Conservation (phyloP, 108 stramenopile species). For the Stephanodiscus triporus region DNA sequence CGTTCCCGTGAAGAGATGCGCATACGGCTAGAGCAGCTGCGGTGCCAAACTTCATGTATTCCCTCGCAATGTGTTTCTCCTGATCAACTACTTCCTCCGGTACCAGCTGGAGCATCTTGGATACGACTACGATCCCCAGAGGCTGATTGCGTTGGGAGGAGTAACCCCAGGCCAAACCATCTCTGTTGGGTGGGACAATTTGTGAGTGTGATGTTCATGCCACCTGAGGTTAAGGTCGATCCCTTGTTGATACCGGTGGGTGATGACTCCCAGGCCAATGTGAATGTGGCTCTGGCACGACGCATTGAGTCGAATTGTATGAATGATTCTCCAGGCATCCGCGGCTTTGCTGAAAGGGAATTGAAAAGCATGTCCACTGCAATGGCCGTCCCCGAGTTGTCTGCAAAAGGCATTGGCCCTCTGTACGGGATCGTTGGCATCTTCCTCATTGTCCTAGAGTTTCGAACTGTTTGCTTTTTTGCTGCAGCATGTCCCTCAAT, state of each 20-base stretch:
- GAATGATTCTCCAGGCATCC: neutral
- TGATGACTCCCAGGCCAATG: neutral
- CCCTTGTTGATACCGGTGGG: neutral
- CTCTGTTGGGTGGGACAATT: neutral
- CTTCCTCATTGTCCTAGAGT: too few species aligned
- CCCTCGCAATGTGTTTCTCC: too few species aligned
- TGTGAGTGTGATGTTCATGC: neutral
- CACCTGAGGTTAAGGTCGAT: neutral
- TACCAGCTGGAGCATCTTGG: neutral
- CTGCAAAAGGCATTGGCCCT: too few species aligned
- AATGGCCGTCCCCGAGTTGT: too few species aligned
- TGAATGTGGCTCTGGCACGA: neutral
- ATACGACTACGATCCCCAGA: neutral
- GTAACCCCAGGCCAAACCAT: conserved; percentile 2
- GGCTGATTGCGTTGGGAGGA: conserved; percentile 2
- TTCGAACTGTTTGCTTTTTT: too few species aligned
- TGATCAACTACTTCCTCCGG: neutral
- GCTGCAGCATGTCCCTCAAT: too few species aligned
- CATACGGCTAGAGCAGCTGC: neutral
- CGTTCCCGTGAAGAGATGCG: conserved; percentile 14
- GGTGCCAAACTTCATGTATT: neutral
- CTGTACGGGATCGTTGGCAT: too few species aligned
- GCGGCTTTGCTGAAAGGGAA: neutral
- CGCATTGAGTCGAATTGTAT: neutral
- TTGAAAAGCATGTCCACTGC: neutral